Percentiles rank a stretch among this genome's conserved stretches.
These are phyloP conservation scores for Geotrichum europaeum DNA, from an alignment of 1,139 yeast species.

Conservation along the genomic window DNA sequence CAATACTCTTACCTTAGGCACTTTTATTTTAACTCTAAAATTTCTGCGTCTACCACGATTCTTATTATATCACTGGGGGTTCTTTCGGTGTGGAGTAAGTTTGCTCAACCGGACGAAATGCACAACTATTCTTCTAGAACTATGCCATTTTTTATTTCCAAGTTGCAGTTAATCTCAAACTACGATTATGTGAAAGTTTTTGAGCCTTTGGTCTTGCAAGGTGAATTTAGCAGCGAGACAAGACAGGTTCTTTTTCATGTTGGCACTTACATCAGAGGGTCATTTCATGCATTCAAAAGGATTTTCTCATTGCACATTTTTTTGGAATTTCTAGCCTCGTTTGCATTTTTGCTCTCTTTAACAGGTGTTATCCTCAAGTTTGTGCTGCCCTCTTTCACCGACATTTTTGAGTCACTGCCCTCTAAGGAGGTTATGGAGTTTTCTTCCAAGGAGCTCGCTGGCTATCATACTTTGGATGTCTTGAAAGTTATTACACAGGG, in stretches of 20 bases:
- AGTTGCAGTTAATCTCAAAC: neutral
- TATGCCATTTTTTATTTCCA: constrained; percentile 10
- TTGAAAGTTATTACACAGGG: constrained; percentile 49
- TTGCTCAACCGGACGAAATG: constrained; percentile 3
- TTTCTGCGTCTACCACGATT: constrained; percentile 8
- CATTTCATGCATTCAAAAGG: constrained; percentile 5
- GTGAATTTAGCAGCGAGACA: neutral
- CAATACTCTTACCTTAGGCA: constrained; percentile 8
- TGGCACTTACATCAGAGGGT: constrained; percentile 3
- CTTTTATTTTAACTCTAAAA: constrained; percentile 7
- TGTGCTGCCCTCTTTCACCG: constrained; percentile 23
- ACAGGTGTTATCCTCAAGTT: constrained; percentile 36
- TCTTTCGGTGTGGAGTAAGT: constrained; percentile 7
- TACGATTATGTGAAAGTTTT: constrained; percentile 2
- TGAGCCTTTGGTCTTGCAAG: constrained; percentile 15
- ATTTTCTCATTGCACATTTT: constrained; percentile 27
- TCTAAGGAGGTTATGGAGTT: constrained; percentile 25
- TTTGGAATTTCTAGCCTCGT: constrained; percentile 41
- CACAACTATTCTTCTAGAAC: constrained; percentile 10
- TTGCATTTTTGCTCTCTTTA: constrained; percentile 39
- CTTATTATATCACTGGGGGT: neutral
- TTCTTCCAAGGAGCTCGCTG: constrained; percentile 48
- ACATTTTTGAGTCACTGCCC: constrained; percentile 17
- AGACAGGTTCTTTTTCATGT: neutral
- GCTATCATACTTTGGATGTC: constrained; percentile 59